Conservation (phyloP, 2,329 filamentous ascomycete species). For the Westerdykella ornata region DNA sequence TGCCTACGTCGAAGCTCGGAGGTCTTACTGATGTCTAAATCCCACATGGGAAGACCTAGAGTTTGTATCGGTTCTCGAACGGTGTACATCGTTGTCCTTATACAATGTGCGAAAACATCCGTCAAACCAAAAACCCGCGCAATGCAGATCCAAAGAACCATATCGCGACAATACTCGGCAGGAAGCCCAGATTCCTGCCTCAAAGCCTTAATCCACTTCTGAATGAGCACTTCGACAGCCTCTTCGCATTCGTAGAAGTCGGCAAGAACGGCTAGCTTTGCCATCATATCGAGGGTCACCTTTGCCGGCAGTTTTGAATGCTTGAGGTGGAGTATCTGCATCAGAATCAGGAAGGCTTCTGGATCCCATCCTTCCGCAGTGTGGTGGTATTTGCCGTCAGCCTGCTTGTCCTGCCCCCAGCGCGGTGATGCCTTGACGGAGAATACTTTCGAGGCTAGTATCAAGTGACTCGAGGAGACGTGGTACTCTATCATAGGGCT, state of each 20-base stretch:
- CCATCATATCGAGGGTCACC: slow-evolving; percentile 39
- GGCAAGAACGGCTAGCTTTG: slow-evolving; percentile 42
- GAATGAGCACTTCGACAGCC: slow-evolving; percentile 39
- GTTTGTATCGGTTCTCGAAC: not conserved
- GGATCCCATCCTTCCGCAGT: slow-evolving; percentile 24
- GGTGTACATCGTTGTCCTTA: not conserved
- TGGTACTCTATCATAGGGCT: slow-evolving; percentile 1
- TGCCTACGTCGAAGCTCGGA: no score
- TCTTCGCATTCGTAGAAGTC: slow-evolving; percentile 42
- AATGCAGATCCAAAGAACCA: slow-evolving; percentile 21
- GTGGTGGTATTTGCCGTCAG: slow-evolving; percentile 10
- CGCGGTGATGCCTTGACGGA: slow-evolving; percentile 2
- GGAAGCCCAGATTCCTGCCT: slow-evolving; percentile 3
- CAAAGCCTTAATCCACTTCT: slow-evolving; percentile 38
- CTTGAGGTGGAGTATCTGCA: slow-evolving; percentile 45
- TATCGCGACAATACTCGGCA: slow-evolving; percentile 8
- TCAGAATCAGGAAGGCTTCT: slow-evolving; percentile 38
- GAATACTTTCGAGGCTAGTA: slow-evolving; percentile 2
- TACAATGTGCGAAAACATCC: slow-evolving; percentile 4
- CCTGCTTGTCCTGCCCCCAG: not conserved
- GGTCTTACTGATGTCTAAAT: no score
- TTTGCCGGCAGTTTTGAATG: slow-evolving; percentile 36
- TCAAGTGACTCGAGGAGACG: slow-evolving; percentile 8
- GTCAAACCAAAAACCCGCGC: slow-evolving; percentile 15
- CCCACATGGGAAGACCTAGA: not conserved